Evolutionary conservation across 2,329 filamentous ascomycete genomes (phyloP).

Genomic region (Tolypocladium amazonense): DNA sequence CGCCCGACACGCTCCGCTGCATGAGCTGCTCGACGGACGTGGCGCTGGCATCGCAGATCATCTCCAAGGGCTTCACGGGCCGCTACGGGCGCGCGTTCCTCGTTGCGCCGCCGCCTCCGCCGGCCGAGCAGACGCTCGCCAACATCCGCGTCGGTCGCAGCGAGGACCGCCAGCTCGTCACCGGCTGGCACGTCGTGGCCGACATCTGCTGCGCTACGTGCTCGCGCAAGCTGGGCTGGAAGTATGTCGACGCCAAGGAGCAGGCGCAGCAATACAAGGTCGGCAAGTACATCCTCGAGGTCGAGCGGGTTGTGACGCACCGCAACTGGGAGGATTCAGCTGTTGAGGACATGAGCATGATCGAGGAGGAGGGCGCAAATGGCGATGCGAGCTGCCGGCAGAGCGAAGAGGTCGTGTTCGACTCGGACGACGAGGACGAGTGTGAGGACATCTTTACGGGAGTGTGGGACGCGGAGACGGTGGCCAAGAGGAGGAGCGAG

Average conservation of each 20-base stretch:
- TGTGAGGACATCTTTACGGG: conserved; percentile 56
- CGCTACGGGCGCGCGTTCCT: conserved; percentile 55
- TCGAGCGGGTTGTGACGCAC: conserved; percentile 41
- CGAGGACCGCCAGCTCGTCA: conserved; percentile 48
- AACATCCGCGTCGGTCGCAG: conserved; percentile 45
- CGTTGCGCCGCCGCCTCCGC: conserved; percentile 31
- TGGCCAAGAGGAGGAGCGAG: conserved; percentile 33
- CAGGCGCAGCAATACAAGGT: conserved; percentile 54
- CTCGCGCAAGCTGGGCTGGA: conserved; percentile 51
- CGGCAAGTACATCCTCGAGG: conserved; percentile 58
- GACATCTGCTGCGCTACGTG: conserved; percentile 51
- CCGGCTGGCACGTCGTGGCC: conserved; percentile 52
- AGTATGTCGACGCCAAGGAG: conserved; percentile 55
- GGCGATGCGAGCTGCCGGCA: neutral
- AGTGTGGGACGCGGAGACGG: conserved; percentile 45
- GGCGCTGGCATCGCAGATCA: conserved; percentile 49
- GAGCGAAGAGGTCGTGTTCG: conserved; percentile 36
- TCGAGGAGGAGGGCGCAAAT: conserved; percentile 4
- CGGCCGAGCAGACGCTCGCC: conserved; percentile 23
- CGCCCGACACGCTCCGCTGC: conserved; percentile 49
- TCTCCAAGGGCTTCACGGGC: conserved; percentile 56
- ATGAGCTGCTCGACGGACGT: conserved; percentile 47
- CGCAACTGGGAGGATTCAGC: conserved; percentile 37
- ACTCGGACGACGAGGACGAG: conserved; percentile 56
- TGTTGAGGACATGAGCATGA: conserved; percentile 4